A percentile compares a stretch with the other conserved stretches of the same genome.
Conservation (phyloP, 148 eudicot species). For the Camellia japonica region DNA sequence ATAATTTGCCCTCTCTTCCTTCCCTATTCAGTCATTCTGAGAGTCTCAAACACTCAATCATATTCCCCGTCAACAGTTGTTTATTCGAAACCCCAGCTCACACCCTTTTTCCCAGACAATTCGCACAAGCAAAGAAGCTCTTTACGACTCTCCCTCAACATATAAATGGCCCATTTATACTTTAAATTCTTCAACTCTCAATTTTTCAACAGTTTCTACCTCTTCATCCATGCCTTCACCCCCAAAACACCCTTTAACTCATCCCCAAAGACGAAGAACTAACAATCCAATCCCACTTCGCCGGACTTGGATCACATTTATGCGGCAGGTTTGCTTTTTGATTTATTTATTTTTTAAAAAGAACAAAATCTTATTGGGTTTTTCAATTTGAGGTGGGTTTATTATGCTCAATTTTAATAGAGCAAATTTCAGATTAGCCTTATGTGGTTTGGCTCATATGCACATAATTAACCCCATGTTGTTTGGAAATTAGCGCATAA, state of each 20-base stretch:
- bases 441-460: too few relatives aligned
- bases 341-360: neutral
- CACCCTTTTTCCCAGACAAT: neutral
- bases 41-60: neutral
- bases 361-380: neutral
- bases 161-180: conserved; percentile 26
- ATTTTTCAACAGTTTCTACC: conserved; percentile 15
- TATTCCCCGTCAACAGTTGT: neutral
- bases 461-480: too few relatives aligned
- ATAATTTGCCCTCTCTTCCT: too few relatives aligned
- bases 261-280: conserved; percentile 15
- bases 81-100: conserved; percentile 9
- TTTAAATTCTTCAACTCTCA: conserved; percentile 18
- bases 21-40: neutral
- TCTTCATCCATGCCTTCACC: conserved; percentile 14
- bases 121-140: conserved; percentile 5
- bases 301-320: conserved; percentile 24
- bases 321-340: conserved; percentile 21
- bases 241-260: conserved; percentile 6
- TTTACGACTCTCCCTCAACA: neutral
- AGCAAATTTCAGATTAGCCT: too few relatives aligned
- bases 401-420: too few relatives aligned
- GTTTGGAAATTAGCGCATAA: too few relatives aligned
- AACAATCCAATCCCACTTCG: neutral
- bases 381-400: too few relatives aligned